These are phyloP conservation scores for Blumeriella jaapii DNA, from an alignment of 2,329 filamentous ascomycete genomes.

Conservation along the genomic window DNA sequence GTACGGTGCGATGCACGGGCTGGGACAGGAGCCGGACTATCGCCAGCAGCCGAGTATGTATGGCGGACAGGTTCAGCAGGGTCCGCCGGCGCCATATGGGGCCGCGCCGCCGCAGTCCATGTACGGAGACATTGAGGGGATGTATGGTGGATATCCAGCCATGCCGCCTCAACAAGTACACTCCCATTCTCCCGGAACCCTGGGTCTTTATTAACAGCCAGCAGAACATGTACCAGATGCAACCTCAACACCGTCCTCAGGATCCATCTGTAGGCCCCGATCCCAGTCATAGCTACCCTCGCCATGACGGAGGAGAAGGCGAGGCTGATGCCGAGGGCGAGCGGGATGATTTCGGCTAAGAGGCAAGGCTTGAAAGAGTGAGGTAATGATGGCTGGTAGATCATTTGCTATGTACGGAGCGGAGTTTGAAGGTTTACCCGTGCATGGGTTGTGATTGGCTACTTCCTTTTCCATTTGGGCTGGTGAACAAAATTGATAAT, in stretches of 20 bases:
- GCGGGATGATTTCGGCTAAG: conserved; percentile 27
- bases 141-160: conserved; percentile 65
- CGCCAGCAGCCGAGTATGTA: conserved; percentile 71
- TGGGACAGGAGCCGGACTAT: conserved; percentile 61
- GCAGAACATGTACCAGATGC: conserved; percentile 32
- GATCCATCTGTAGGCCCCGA: conserved; percentile 30
- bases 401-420: neutral
- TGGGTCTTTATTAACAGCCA: neutral
- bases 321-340: conserved; percentile 35
- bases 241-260: conserved; percentile 27
- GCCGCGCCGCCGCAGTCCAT: conserved; percentile 63
- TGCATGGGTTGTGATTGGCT: conserved; percentile 5
- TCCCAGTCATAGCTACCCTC: conserved; percentile 27
- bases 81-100: conserved; percentile 60
- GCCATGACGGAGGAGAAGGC: conserved; percentile 31
- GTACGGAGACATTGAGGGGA: conserved; percentile 70
- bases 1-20: conserved; percentile 49
- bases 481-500: conserved; percentile 7
- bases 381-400: neutral
- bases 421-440: conserved; percentile 7
- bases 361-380: neutral
- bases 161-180: conserved; percentile 77
- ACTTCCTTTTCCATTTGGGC: conserved; percentile 3
- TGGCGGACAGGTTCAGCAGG: conserved; percentile 62
- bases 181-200: neutral